A percentile compares a stretch with the other conserved stretches of the same genome.
Evolutionary conservation across 176 grass and related monocot genomes (phyloP).

Genomic region (Luzula sylvatica): DNA sequence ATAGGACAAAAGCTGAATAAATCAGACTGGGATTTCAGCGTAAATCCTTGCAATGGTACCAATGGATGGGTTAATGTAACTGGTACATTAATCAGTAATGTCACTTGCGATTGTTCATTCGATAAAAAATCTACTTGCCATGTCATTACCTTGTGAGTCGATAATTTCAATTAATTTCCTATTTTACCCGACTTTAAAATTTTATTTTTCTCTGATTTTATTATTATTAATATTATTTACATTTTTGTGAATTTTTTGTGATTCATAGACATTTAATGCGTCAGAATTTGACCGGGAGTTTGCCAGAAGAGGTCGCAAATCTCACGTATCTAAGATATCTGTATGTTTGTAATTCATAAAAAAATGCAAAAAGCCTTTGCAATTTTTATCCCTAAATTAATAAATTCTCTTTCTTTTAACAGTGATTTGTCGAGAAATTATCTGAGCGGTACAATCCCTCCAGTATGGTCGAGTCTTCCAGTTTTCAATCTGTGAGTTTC

Average conservation of each 20-base stretch:
- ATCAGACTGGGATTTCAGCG: constrained; percentile 60
- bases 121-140: constrained; percentile 48
- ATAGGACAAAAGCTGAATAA: constrained; percentile 57
- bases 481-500: constrained; percentile 52
- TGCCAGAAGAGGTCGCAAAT: constrained; percentile 56
- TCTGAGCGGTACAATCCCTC: constrained; percentile 57
- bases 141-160: constrained; percentile 54
- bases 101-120: constrained; percentile 61
- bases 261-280: constrained; percentile 47
- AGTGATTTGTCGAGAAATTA: constrained; percentile 71
- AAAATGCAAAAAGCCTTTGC: too few relatives aligned
- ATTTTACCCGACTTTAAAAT: constrained; percentile 10
- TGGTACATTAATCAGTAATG: constrained; percentile 21
- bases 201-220: not conserved
- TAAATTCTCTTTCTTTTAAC: too few relatives aligned
- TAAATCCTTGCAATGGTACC: constrained; percentile 44
- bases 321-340: constrained; percentile 66
- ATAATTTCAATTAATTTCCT: not conserved
- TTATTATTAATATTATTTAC: not conserved
- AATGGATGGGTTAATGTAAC: constrained; percentile 34
- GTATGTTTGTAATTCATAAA: constrained; percentile 26
- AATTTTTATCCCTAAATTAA: not conserved
- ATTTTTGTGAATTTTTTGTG: constrained; percentile 23
- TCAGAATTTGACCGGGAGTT: constrained; percentile 49
- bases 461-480: constrained; percentile 50